Conservation (phyloP, 257 asterid species). For the Fraxinus americana region DNA sequence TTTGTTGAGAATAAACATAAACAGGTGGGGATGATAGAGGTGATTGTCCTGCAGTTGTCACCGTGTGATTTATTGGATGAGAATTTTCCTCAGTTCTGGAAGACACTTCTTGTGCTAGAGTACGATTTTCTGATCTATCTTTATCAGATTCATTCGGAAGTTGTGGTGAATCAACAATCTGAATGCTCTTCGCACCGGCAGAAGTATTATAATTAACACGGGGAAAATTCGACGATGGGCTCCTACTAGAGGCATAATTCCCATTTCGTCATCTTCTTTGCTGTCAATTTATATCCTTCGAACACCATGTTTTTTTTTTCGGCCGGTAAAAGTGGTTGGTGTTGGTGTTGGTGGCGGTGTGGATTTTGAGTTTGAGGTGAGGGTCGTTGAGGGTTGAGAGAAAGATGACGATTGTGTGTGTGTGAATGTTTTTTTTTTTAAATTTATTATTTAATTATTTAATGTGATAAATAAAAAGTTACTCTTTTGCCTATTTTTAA, state of each 20-base stretch:
- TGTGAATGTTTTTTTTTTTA: too few relatives aligned
- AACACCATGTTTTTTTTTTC: too few relatives aligned
- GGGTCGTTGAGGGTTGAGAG: too few relatives aligned
- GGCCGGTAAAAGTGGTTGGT: too few relatives aligned
- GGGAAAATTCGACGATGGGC: constrained; percentile 22
- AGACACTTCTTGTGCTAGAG: constrained; percentile 25
- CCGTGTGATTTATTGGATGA: constrained; percentile 27
- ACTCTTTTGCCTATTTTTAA: too few relatives aligned
- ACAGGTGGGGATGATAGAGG: constrained; percentile 33
- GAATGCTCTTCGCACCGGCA: constrained; percentile 25
- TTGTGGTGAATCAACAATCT: constrained; percentile 31
- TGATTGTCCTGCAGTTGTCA: constrained; percentile 27
- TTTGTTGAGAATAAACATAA: constrained; percentile 43
- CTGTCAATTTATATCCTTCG: too few relatives aligned
- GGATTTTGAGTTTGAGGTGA: too few relatives aligned
- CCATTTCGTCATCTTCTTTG: too few relatives aligned
- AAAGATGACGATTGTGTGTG: too few relatives aligned
- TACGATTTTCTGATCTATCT: constrained; percentile 32
- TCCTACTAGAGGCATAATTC: constrained; percentile 15
- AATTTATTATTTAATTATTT: too few relatives aligned
- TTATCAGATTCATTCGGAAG: constrained; percentile 27
- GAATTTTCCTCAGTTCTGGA: constrained; percentile 31
- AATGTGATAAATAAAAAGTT: too few relatives aligned
- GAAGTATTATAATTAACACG: constrained; percentile 17
- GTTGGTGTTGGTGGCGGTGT: too few relatives aligned